Base-by-base conservation (phyloP, 2,329 filamentous ascomycete species). In the Venturia effusa region DNA sequence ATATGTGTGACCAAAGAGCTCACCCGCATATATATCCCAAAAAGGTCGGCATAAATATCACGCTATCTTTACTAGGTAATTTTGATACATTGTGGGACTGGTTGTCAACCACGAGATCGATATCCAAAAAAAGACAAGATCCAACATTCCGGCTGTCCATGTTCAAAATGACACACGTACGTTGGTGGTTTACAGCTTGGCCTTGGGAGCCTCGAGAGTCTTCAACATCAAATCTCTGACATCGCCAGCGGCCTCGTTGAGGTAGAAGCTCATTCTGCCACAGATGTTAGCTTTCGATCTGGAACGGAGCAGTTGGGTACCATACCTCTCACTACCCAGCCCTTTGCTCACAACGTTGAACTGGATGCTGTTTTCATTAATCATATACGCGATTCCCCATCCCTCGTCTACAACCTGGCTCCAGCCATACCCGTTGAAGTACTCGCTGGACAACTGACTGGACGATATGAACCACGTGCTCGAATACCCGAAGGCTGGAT, bases 381-480 rank as follows among this genome's bases (percentile, higher is more conserved):
- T 97, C 94, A 99, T 99, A 76, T 99, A 99, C 45, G 94, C 94
- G 73, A 99, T 96, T 51, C 94, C 94, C 78, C 94, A 99, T 37
- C 94, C 94, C 66, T 88, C 90, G 72, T 97, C 92, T 64, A 97
- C 89, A 62, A 99, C 94, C 80, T 99, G 93, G 73, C 89, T 94
- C 94, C 94, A 99, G 57, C 94, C 94, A 77, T 99, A 99, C 30
- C 95, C 94, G 75, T 99, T 99, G 79, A 97, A 99, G 81, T 90
- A 97, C 80, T 99, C 95, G 40, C 88, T 92, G 77, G 89, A 94
- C 74, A 99, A 80, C 80, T 99, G 95, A 66, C 86, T 91, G 34
- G 87, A 91, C 34, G 88, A 93, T 65, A 99, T 81, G 78, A 86
- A 96, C 94, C 94, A 99, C 17, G 88, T 91, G 72, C 83, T 81